A percentile compares a stretch with the other conserved stretches of the same genome.
These are phyloP conservation scores for Chlamydomonas applanata DNA, from an alignment of 139 green algal species.

Conservation along the genomic window DNA sequence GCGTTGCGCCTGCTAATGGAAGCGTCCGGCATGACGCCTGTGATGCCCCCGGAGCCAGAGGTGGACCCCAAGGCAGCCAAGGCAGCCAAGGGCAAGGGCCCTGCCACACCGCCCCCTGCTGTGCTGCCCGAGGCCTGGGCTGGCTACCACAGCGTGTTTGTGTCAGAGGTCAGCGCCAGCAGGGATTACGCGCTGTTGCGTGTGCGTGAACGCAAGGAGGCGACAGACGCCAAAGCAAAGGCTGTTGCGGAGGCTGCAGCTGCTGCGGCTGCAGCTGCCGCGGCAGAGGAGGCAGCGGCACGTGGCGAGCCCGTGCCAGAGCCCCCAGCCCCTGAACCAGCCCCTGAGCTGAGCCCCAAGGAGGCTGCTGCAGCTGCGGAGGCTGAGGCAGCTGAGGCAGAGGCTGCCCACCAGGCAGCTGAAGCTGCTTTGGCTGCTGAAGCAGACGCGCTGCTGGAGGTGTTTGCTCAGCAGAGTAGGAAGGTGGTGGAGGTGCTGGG, in stretches of 20 bases:
- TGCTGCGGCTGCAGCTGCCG: not conserved
- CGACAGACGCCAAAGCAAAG: too few relatives aligned
- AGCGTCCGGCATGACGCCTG: conserved; percentile 41
- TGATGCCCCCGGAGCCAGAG: conserved; percentile 26
- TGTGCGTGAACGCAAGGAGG: not conserved
- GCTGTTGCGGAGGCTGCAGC: conserved; percentile 4
- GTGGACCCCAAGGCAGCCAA: conserved; percentile 22
- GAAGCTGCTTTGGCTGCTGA: not conserved
- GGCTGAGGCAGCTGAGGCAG: not conserved
- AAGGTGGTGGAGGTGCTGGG: not conserved
- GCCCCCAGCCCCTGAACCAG: too few relatives aligned
- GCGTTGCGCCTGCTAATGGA: conserved; percentile 36
- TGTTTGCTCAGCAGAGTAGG: conserved; percentile 6
- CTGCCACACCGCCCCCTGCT: conserved; percentile 1
- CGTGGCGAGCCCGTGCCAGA: too few relatives aligned
- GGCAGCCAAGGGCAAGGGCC: conserved; percentile 15
- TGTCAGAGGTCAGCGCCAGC: not conserved
- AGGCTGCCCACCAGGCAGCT: not conserved
- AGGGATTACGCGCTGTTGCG: not conserved
- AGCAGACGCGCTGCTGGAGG: not conserved
- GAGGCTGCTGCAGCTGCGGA: conserved; percentile 12
- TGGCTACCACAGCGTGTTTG: conserved; percentile 18
- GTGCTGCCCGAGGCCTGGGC: conserved; percentile 9
- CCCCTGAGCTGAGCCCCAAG: not conserved
- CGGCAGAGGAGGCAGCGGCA: not conserved